Evolutionary conservation across 129 eudicot genomes (phyloP).

Genomic region (Logfia minima): DNA sequence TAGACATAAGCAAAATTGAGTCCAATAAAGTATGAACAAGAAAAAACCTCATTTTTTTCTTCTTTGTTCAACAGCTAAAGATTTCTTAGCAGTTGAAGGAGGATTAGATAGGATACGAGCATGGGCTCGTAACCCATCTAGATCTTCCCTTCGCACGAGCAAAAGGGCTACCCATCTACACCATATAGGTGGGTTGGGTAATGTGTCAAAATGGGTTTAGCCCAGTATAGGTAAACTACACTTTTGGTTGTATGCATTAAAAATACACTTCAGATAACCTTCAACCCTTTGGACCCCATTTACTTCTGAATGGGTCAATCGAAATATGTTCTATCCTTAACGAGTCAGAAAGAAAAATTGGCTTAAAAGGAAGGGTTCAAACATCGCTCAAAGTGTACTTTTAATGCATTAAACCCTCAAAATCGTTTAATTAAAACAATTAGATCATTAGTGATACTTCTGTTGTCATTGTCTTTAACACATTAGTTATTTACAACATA

Average conservation of each 20-base stretch:
- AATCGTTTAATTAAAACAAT: background rate
- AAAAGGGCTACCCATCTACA: background rate
- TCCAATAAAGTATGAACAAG: constrained; percentile 47
- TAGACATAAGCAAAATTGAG: constrained; percentile 78
- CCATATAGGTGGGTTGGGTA: too few species aligned
- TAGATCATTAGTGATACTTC: background rate
- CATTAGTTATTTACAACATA: background rate
- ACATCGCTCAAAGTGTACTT: background rate
- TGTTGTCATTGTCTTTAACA: background rate
- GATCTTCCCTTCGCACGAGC: background rate
- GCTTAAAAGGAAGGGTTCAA: background rate
- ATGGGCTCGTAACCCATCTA: background rate
- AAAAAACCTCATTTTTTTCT: background rate
- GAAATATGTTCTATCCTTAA: background rate
- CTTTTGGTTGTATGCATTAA: too few species aligned
- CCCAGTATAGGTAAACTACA: too few species aligned
- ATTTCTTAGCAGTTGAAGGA: background rate
- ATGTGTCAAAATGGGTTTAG: too few species aligned
- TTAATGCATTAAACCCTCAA: background rate
- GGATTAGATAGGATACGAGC: background rate
- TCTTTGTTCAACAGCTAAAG: background rate
- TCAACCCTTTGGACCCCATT: background rate
- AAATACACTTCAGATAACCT: too few species aligned
- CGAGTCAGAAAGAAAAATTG: background rate
- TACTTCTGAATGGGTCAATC: background rate